Evolutionary conservation across 352 stramenopile genomes (phyloP), one percentile per base, ranked within the genome.

Genomic region (Pythium graminicola): DNA sequence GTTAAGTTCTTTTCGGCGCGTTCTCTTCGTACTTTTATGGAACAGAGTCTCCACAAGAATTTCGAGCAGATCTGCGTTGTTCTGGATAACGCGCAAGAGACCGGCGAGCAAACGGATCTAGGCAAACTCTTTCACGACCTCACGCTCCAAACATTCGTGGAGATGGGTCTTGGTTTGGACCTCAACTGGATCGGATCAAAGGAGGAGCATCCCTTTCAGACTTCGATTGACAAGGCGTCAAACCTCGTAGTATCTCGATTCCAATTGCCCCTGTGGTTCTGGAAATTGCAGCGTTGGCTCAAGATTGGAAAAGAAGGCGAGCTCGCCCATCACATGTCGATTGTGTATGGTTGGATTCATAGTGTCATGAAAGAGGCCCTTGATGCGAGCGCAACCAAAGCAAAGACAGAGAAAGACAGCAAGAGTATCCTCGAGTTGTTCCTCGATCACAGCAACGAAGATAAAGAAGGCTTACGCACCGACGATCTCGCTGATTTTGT

Each of bases 401-500:
- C 11, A 17, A 52, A n/a, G 46, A 67, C 20, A n/a, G 53, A 51
- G 44, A 55, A 50, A 19, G 28, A 35, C 26, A 50, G n/a, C 16
- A 66, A 61, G 45, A 62, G 51, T 20, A 33, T 66, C 19, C 24
- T 66, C 28, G 46, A 61, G 31, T 16, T 67, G 22, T 54, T 67
- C 19, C 11, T 65, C 1, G 29, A 60, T 4, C 33, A 57, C 23
- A 54, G 43, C 8, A 31, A 35, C 0, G 49, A 66, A 43, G 64
- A 46, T 8, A 45, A 32, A 10, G 62, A 56, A 11, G 67, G 57
- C 0, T 19, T 81, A 14, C 60, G 69, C 6, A 54, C 69, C 10
- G 78, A 76, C 28, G 79, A 81, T 41, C 60, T 95, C 19, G 51
- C 67, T 8, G 76, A 91, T 26, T 64, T 95, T n/a, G 61, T 82